These are phyloP conservation scores for Colletotrichum shisoi DNA, from an alignment of 2,329 filamentous ascomycete genomes.

Conservation along the genomic window DNA sequence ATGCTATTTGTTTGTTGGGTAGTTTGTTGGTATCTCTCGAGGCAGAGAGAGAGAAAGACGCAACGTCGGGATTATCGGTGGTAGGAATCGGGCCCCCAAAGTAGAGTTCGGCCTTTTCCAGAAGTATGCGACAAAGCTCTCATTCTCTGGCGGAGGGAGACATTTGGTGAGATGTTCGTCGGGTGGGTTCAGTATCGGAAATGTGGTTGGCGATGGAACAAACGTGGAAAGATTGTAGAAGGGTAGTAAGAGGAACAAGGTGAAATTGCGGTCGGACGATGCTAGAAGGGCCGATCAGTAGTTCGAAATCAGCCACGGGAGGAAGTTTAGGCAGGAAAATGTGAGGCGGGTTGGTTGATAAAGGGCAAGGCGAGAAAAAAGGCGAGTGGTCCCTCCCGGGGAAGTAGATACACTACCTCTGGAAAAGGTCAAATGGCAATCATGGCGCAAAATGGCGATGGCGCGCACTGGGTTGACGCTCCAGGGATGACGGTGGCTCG, in stretches of 20 bases:
- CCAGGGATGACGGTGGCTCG: constrained; percentile 32
- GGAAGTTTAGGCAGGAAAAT: constrained; percentile 19
- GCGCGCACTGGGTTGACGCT: constrained; percentile 17
- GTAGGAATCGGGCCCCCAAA: constrained; percentile 35
- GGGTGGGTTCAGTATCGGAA: not conserved
- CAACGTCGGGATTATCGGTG: constrained; percentile 31
- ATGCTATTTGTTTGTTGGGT: not conserved
- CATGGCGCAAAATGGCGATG: constrained; percentile 19
- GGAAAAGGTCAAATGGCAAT: constrained; percentile 6
- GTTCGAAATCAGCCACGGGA: constrained; percentile 10
- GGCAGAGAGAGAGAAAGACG: not conserved
- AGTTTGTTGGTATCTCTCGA: not conserved
- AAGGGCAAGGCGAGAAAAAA: constrained; percentile 12
- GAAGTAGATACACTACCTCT: not conserved
- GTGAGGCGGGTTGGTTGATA: constrained; percentile 30
- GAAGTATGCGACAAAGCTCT: constrained; percentile 33
- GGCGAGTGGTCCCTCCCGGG: not conserved
- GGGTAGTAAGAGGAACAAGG: not conserved
- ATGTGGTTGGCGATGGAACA: not conserved
- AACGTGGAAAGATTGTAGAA: constrained; percentile 8
- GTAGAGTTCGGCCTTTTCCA: constrained; percentile 37
- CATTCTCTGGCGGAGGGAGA: constrained; percentile 34
- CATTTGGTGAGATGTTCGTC: constrained; percentile 16
- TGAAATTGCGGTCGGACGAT: not conserved
- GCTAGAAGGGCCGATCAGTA: not conserved